A percentile compares a stretch with the other conserved stretches of the same genome.
phyloP scores from a whole-genome alignment of 192 early-diverging fungal species.

The Kappamyces sp. region DNA sequence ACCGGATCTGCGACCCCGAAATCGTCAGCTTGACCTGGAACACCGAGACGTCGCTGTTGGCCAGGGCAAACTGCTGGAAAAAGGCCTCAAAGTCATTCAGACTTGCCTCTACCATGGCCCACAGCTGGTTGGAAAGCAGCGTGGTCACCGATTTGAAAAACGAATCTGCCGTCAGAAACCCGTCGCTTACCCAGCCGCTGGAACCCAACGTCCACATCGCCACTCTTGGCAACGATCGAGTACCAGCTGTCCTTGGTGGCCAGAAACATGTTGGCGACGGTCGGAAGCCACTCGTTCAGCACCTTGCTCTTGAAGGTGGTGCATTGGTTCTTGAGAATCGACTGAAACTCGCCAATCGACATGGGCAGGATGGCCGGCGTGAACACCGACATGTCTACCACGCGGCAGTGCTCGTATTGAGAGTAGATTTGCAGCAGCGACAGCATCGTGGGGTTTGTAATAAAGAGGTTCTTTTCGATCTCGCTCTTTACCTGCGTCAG shows the following conservation, averaged over 20 bases:
- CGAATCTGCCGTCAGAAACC: conserved; percentile 1
- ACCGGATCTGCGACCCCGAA: conserved; percentile 54
- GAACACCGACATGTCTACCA: conserved; percentile 50
- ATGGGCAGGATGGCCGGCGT: conserved; percentile 40
- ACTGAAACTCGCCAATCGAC: conserved; percentile 50
- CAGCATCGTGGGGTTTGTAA: conserved; percentile 53
- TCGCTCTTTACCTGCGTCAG: conserved; percentile 24
- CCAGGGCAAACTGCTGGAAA: conserved; percentile 43
- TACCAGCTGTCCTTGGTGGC: conserved; percentile 53
- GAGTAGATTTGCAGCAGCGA: conserved; percentile 39
- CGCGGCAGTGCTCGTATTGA: conserved; percentile 26
- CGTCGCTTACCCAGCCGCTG: conserved; percentile 35
- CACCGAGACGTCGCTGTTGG: conserved; percentile 36
- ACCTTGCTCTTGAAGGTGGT: conserved; percentile 42
- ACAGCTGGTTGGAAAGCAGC: conserved; percentile 55
- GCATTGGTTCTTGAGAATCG: conserved; percentile 48
- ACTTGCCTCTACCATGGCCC: conserved; percentile 38
- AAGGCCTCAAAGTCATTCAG: conserved; percentile 50
- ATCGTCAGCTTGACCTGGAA: conserved; percentile 46
- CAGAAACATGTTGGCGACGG: conserved; percentile 53
- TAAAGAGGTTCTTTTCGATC: conserved; percentile 44
- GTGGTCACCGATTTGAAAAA: conserved; percentile 57
- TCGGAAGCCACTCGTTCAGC: conserved; percentile 59
- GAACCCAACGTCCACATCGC: conserved; percentile 50
- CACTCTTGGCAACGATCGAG: conserved; percentile 36